A percentile compares a stretch with the other conserved stretches of the same genome.
Conservation (phyloP, 1,284 basidiomycete genomes). For the Cerioporus squamosus region DNA sequence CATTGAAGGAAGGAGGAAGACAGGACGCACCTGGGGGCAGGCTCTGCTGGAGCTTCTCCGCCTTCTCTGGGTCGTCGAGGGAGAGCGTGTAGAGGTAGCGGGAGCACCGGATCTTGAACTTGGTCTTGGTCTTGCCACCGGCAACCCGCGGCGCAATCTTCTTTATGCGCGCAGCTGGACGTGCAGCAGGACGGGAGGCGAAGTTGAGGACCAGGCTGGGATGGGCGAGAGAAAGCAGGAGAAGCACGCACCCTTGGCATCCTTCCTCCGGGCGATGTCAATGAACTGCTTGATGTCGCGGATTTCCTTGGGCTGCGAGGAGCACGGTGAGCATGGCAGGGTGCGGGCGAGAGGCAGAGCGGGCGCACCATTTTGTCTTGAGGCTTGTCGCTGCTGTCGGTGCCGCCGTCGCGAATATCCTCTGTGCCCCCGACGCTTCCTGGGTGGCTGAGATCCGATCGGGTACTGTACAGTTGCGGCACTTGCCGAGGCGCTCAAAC, state of each 20-base stretch:
- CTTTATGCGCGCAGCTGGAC: constrained; percentile 93
- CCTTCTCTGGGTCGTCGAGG: constrained; percentile 97
- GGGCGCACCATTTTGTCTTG: constrained; percentile 32
- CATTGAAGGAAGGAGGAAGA: not conserved
- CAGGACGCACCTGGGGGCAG: constrained; percentile 86
- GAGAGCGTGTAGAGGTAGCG: constrained; percentile 98
- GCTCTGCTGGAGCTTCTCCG: constrained; percentile 96
- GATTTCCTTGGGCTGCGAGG: constrained; percentile 92
- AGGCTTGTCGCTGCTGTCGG: constrained; percentile 22
- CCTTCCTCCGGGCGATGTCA: constrained; percentile 92
- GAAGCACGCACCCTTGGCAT: constrained; percentile 68
- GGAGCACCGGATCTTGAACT: constrained; percentile 99
- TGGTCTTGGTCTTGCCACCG: constrained; percentile 84
- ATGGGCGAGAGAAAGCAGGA: constrained; percentile 11
- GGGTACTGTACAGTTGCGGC: constrained; percentile 24
- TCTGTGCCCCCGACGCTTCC: not conserved
- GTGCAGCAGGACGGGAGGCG: constrained; percentile 13
- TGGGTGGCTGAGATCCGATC: constrained; percentile 25
- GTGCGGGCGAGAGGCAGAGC: not conserved
- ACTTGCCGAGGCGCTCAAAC: not conserved
- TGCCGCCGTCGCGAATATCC: not conserved
- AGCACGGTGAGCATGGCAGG: not conserved
- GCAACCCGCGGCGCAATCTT: constrained; percentile 77
- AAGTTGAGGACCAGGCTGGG: too few relatives aligned
- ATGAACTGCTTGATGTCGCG: constrained; percentile 99